Percentiles rank a stretch among this genome's conserved stretches.
Evolutionary conservation across 805 yeast species (phyloP).

Genomic region (Pichia gijzeniarum): DNA sequence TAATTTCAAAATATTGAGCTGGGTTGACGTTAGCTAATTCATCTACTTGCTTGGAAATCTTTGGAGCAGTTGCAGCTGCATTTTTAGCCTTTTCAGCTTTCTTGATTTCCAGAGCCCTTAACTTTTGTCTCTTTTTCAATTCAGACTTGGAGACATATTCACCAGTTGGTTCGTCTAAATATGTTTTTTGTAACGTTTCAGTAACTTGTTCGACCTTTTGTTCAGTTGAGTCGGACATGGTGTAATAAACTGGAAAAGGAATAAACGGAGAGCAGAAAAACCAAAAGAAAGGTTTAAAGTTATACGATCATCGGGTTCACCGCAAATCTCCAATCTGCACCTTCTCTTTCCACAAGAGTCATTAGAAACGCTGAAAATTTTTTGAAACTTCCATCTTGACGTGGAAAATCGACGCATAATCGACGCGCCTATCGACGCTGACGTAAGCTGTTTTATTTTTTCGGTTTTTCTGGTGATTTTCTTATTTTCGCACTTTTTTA

Average conservation of each 20-base stretch:
- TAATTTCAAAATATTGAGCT: slow-evolving; percentile 87
- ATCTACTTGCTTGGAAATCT: slow-evolving; percentile 54
- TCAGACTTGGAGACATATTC: slow-evolving; percentile 95
- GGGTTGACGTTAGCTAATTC: slow-evolving; percentile 86
- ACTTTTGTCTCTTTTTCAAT: slow-evolving; percentile 91
- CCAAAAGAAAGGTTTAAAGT: no score
- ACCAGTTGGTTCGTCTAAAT: slow-evolving; percentile 91
- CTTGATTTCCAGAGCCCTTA: slow-evolving; percentile 78
- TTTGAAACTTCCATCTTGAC: no score
- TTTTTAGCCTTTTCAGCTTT: slow-evolving; percentile 85
- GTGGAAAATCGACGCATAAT: no score
- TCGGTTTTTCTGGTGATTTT: no score
- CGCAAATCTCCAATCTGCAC: not conserved
- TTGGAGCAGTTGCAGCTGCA: slow-evolving; percentile 49
- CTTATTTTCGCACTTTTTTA: no score
- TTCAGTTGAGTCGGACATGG: slow-evolving; percentile 32
- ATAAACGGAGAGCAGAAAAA: not conserved
- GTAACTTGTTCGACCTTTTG: slow-evolving; percentile 48
- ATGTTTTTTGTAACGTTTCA: slow-evolving; percentile 61
- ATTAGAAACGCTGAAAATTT: no score
- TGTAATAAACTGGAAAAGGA: not conserved
- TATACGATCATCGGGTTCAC: no score
- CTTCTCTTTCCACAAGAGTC: not conserved
- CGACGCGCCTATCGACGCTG: no score
- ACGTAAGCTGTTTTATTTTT: no score